Base-by-base conservation (phyloP, 257 asterid genomes). In the Eustoma russellianum region DNA sequence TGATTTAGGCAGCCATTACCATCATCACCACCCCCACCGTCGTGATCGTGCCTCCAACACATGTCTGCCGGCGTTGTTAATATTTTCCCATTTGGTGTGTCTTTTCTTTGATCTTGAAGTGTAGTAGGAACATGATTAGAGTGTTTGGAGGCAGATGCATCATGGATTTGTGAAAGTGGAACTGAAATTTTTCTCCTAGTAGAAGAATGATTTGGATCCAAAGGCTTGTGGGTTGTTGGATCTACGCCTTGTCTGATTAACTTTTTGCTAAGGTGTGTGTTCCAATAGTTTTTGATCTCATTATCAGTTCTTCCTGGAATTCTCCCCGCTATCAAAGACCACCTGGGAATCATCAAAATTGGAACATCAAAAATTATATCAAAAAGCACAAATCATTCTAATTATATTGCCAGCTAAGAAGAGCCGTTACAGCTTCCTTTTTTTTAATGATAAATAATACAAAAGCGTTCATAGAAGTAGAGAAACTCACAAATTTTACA, bases 281-380 rank as follows among this genome's bases (percentile, higher is more conserved):
- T 84, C 86, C 94, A 85, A 30, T 81, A 85, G 52, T 85, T 85
- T 57, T 85, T 79, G 38, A 85, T 81, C 69, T 85, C 88, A 40
- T 81, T 82, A 50, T 85, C 88, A 0, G 94, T 82, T 2, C 94
- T 68, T 9, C 94, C 86, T 0, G 91, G 94, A 48, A 85, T 81
- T 62, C 92, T 77, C 53, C 94, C 90, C 0, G 95, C 93, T 72
- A 85, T 85, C 64, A 85, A 52, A 0, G 90, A 85, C 95, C 93
- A 85, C 64, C 95, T 83, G 41, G 15, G 3, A 24, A 24, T 38
- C 7, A 46, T 3, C 17, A 43, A 15, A 11, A 17, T 17, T 9
- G n/a, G 2, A 38, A 1, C 43, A 7, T 38, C 3, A 38, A 38
- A 7, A 7, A 38, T 38, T 0, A 38, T 4, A 38, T 35, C 9